A percentile compares a stretch with the other conserved stretches of the same genome.
These are phyloP conservation scores for Sordariomycetes sp. DNA, from an alignment of 2,329 filamentous ascomycete species.

Conservation along the genomic window DNA sequence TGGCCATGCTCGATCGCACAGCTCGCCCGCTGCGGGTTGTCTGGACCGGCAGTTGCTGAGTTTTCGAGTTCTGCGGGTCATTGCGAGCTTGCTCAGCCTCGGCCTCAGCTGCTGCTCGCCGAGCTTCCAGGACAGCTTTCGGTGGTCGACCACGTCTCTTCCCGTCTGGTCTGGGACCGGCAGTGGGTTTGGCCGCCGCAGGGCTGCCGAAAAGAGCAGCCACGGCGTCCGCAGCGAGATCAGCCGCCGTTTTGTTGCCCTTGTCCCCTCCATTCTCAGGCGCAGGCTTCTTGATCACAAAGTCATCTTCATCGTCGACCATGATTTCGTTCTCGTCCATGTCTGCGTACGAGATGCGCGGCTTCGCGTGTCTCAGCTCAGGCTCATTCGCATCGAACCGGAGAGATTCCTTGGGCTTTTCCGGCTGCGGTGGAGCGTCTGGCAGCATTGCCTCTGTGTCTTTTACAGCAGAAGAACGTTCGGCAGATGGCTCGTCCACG, in stretches of 20 bases:
- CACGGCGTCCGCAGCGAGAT: slow-evolving; percentile 28
- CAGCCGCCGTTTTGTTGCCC: slow-evolving; percentile 18
- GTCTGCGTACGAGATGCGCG: slow-evolving; percentile 40
- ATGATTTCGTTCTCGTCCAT: slow-evolving; percentile 29
- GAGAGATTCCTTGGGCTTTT: slow-evolving; percentile 6
- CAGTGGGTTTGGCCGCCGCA: no score
- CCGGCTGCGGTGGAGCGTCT: no score
- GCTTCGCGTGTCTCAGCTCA: slow-evolving; percentile 41
- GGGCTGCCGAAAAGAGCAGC: no score
- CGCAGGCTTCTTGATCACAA: neutral
- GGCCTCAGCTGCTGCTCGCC: no score
- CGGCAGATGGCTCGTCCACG: slow-evolving; percentile 8
- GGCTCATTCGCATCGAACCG: slow-evolving; percentile 36
- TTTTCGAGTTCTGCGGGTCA: neutral
- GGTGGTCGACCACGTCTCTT: no score
- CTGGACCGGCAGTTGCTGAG: neutral
- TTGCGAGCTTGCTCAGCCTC: neutral
- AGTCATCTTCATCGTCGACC: slow-evolving; percentile 4
- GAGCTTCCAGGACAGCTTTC: no score
- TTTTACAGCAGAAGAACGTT: slow-evolving; percentile 3
- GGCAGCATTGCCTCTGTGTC: slow-evolving; percentile 9
- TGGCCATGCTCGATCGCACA: slow-evolving; percentile 12
- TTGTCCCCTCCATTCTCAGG: slow-evolving; percentile 4
- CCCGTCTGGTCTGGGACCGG: no score
- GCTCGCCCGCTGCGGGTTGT: slow-evolving; percentile 17